Evolutionary conservation across 345 rosid species (phyloP), one percentile per base, ranked within the genome.

Genomic region (Gossypium turneri): DNA sequence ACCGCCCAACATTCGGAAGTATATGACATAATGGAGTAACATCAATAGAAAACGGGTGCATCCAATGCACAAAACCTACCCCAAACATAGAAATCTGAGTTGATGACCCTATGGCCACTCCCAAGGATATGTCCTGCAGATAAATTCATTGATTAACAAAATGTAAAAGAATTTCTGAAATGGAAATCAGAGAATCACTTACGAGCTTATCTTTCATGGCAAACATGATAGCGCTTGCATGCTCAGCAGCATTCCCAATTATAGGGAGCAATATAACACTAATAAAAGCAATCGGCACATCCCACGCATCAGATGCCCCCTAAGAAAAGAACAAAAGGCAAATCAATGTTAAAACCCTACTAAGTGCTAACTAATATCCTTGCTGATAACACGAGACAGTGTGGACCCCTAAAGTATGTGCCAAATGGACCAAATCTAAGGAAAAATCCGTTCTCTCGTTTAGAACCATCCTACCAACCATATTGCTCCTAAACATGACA

Each of bases 191-290:
- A 38, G 63, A 48, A 69, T 22, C 72, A 62, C 87, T 63, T 88
- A 94, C 98, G 75, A 94, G 94, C 84, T 94, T 94, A 81, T 92
- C 94, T 84, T 94, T 92, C 97, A 92, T 91, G 48, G 98, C 98
- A 74, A 94, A 92, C 94, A 92, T 92, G 59, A 94, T 88, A 16
- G 98, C 96, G 72, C 98, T 89, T 20, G 98, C 92, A 78, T 92
- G 98, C 85, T 94, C 98, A 0, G 98, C 98, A 17, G 98, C 98
- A 76, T 94, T 94, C 61, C 98, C 98, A 53, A 94, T 97, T 72
- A 94, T 92, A 51, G 98, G 98, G 75, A 94, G 98, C 84, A 94
- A 81, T 80, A 92, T 92, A 53, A 94, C 97, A 75, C 98, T 91
- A 72, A 92, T 94, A 82, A 94, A 94, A 9, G 98, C 74, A 75